Conservation (phyloP, 208 protist species). For the Acanthamoeba triangularis region DNA sequence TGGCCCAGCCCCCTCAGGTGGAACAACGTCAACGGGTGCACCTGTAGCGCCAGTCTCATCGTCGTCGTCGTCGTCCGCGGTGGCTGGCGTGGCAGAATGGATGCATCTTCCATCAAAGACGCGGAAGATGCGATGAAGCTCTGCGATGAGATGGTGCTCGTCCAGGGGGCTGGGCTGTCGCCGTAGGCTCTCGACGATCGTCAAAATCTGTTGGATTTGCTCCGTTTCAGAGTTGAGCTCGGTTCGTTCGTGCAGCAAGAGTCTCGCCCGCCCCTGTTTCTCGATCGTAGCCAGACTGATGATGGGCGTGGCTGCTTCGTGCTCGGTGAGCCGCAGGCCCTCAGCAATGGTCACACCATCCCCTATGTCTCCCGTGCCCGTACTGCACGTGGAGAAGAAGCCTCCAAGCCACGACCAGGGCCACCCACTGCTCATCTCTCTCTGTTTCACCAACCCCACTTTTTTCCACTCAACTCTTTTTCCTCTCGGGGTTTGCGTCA, state of each 20-base stretch:
- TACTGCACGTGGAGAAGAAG: neutral
- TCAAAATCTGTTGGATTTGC: conserved; percentile 46
- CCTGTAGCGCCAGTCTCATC: neutral
- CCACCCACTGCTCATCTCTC: conserved; percentile 10
- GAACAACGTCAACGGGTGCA: neutral
- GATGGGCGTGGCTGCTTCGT: conserved; percentile 1
- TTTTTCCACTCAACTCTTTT: neutral
- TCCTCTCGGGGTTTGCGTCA: neutral
- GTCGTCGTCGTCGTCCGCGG: neutral
- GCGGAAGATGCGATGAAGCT: conserved; percentile 13
- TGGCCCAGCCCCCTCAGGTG: neutral
- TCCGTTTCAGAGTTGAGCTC: conserved; percentile 46
- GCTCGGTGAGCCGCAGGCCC: neutral
- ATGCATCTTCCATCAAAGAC: neutral
- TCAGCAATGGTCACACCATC: neutral
- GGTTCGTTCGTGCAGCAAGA: neutral
- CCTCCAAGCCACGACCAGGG: conserved; percentile 12
- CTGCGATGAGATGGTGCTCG: conserved; percentile 8
- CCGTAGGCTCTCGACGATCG: conserved; percentile 15
- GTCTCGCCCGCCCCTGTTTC: neutral
- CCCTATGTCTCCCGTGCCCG: neutral
- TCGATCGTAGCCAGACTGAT: conserved; percentile 25
- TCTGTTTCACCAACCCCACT: neutral
- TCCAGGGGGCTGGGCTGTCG: neutral
- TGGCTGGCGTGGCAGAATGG: neutral